These are phyloP conservation scores for Rhizomucor miehei DNA, from an alignment of 371 early-diverging fungal genomes.

Conservation along the genomic window DNA sequence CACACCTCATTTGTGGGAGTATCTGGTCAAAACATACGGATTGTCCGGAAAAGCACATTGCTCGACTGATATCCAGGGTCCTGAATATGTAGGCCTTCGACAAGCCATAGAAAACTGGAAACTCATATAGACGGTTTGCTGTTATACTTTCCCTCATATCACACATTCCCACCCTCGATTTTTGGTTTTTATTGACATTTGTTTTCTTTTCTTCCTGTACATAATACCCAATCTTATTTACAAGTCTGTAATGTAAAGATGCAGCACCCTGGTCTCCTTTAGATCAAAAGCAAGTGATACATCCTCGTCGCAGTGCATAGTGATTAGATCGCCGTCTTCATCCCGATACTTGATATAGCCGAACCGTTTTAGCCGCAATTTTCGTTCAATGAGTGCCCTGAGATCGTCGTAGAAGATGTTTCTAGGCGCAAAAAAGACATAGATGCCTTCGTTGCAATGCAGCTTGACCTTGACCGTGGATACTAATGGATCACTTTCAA, in stretches of 20 bases:
- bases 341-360: slow-evolving; percentile 70
- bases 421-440: slow-evolving; percentile 74
- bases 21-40: slow-evolving; percentile 40
- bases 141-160: background rate
- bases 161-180: background rate
- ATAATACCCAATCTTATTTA: background rate
- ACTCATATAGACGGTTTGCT: slow-evolving; percentile 16
- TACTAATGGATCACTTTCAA: slow-evolving; percentile 1
- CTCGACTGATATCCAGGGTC: slow-evolving; percentile 32
- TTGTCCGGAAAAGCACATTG: slow-evolving; percentile 25
- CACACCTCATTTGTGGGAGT: slow-evolving; percentile 38
- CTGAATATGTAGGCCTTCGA: slow-evolving; percentile 32
- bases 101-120: slow-evolving; percentile 36
- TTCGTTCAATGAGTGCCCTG: slow-evolving; percentile 69
- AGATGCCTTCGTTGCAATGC: slow-evolving; percentile 74
- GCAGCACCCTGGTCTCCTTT: slow-evolving; percentile 22
- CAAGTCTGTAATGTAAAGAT: slow-evolving; percentile 9
- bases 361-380: slow-evolving; percentile 45
- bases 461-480: slow-evolving; percentile 81
- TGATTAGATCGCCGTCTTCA: slow-evolving; percentile 82
- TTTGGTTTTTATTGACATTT: background rate
- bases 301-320: slow-evolving; percentile 78
- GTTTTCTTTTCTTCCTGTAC: background rate
- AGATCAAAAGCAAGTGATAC: slow-evolving; percentile 77
- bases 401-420: slow-evolving; percentile 69